Base-by-base conservation (phyloP, 805 yeast genomes). In the Ogataea parapolymorpha region DNA sequence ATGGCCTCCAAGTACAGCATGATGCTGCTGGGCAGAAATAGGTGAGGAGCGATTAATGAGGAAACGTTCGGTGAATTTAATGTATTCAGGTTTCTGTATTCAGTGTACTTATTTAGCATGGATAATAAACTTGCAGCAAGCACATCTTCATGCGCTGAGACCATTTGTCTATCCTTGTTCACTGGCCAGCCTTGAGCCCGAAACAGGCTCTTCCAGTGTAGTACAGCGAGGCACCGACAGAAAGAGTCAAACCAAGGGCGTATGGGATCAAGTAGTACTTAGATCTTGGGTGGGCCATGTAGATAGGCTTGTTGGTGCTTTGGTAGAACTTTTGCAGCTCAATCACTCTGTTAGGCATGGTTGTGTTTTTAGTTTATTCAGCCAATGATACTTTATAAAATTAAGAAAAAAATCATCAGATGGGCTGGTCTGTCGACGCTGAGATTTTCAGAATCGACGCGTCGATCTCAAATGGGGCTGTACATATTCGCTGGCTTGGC, bases 211-310 rank as follows among this genome's bases (percentile, higher is more conserved):
- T 80, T 55, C 79, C 85, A 42, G 77, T 61, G 77, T 79, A 84
- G 71, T 67, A 77, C 54, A 82, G 70, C 46, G 93, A 83, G 46
- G 77, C 74, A 45, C 72, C 72, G 37, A 86, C 77, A 50, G 86
- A 71, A 46, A 82, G 72, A 41, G 85, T 69, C 65, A 85, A 81
- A 46, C 80, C 71, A 48, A 85, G 86, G 71, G 74, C 82, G 76
- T 80, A 86, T 61, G 95, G 95, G 68, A 80, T 81, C 52, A 85
- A 74, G 62, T 81, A 66, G 56, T 74, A 69, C 68, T 83, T 83
- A 52, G 93, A 77, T 61, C 80, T 76, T 59, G 84, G 84, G 64
- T 75, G 77, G 26, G 65, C 60, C 45, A 55, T 35, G 80, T 77
- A 78, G 56, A 77, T 64, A 54, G 82, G 82, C 62, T 78, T 79